phyloP scores from a whole-genome alignment of 495 filamentous ascomycete genomes.

The Podospora bellae-mahoneyi region DNA sequence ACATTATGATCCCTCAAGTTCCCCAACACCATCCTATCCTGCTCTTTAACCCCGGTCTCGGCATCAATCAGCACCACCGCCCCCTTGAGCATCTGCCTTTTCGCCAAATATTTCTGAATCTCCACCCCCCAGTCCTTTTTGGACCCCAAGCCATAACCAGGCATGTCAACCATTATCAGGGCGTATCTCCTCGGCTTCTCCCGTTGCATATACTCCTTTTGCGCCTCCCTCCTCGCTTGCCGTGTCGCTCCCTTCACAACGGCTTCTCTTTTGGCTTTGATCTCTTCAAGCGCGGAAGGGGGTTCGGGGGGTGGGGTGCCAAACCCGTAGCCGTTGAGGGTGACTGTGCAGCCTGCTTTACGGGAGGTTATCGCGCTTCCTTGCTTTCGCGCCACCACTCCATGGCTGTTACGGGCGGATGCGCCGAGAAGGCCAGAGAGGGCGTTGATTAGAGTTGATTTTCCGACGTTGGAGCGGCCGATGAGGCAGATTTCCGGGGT shows the following conservation, averaged over 20 bases:
- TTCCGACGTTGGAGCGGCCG: slow-evolving; percentile 89
- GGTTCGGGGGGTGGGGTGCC: slow-evolving; percentile 39
- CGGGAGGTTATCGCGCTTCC: slow-evolving; percentile 61
- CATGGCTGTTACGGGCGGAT: slow-evolving; percentile 25
- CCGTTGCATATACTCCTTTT: slow-evolving; percentile 35
- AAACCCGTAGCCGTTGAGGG: slow-evolving; percentile 84
- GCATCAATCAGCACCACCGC: slow-evolving; percentile 82
- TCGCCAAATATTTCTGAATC: slow-evolving; percentile 77
- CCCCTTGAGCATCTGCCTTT: slow-evolving; percentile 71
- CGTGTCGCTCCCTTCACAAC: neutral
- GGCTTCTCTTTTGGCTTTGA: neutral
- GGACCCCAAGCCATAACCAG: slow-evolving; percentile 83
- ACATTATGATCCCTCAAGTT: slow-evolving; percentile 61
- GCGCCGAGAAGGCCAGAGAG: slow-evolving; percentile 53
- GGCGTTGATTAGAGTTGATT: slow-evolving; percentile 83
- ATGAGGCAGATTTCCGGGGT: slow-evolving; percentile 59
- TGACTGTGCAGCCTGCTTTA: slow-evolving; percentile 71
- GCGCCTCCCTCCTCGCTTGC: slow-evolving; percentile 1
- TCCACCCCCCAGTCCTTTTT: slow-evolving; percentile 76
- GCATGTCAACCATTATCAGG: slow-evolving; percentile 80
- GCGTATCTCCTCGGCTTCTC: slow-evolving; percentile 53
- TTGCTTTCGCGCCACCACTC: slow-evolving; percentile 18
- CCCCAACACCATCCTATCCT: slow-evolving; percentile 62
- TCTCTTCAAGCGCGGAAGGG: slow-evolving; percentile 24
- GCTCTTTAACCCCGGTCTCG: slow-evolving; percentile 71